These are phyloP conservation scores for Euphorbia celastroides DNA, from an alignment of 441 rosid genomes.

Conservation along the genomic window DNA sequence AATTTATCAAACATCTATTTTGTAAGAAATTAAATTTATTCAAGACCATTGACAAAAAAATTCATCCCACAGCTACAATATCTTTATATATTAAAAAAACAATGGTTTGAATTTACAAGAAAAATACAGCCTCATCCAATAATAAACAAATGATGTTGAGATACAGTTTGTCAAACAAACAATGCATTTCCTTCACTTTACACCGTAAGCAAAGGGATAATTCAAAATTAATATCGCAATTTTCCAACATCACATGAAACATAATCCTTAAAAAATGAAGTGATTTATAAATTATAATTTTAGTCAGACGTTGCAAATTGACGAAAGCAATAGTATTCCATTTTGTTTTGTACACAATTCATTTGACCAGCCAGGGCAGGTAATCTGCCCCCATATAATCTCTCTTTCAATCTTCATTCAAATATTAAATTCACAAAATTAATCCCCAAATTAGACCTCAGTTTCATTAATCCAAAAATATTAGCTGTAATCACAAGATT, in stretches of 20 bases:
- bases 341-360: neutral
- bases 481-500: neutral
- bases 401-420: neutral
- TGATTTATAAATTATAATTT: neutral
- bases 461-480: neutral
- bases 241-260: neutral
- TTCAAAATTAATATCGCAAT: neutral
- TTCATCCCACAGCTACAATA: too few species aligned
- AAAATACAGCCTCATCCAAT: neutral
- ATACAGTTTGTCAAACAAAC: neutral
- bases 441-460: neutral
- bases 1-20: too few species aligned
- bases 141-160: neutral
- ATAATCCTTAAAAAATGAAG: neutral
- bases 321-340: neutral
- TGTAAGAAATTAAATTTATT: too few species aligned
- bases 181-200: neutral
- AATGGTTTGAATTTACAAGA: neutral
- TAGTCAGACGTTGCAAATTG: neutral
- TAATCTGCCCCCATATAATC: neutral
- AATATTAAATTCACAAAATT: neutral
- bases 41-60: too few species aligned
- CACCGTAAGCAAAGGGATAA: neutral
- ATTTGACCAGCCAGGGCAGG: neutral
- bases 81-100: neutral